These are phyloP conservation scores for Teratosphaeria pseudoeucalypti DNA, from an alignment of 2,329 filamentous ascomycete species.

Conservation along the genomic window DNA sequence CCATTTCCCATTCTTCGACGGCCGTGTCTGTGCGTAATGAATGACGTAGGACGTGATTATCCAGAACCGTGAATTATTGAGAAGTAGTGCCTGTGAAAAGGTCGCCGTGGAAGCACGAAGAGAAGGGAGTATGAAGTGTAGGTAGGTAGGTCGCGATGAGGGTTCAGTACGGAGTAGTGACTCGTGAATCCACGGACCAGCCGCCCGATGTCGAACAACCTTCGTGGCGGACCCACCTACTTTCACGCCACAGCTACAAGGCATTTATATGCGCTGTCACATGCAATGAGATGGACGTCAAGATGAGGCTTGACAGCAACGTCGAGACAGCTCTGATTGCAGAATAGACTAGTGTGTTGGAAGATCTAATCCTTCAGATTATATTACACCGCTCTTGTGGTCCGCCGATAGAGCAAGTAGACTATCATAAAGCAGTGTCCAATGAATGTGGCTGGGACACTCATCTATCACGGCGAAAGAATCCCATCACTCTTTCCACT, in stretches of 20 bases:
- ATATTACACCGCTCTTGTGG: background rate
- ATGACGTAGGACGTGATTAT: background rate
- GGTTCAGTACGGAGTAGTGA: background rate
- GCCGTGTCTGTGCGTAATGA: background rate
- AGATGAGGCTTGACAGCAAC: background rate
- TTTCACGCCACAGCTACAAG: background rate
- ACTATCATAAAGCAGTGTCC: no score
- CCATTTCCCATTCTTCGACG: background rate
- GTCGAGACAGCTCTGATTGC: background rate
- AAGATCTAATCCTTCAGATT: background rate
- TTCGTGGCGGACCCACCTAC: background rate
- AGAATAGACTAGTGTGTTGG: background rate
- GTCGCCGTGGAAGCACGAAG: background rate
- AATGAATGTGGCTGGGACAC: no score
- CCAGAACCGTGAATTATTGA: background rate
- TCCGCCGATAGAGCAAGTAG: background rate
- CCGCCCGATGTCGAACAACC: background rate
- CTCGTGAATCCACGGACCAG: background rate
- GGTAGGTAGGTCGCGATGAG: background rate
- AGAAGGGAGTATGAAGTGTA: background rate
- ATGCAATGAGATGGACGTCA: background rate
- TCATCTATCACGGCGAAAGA: background rate
- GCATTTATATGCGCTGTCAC: background rate
- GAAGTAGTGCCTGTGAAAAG: background rate
- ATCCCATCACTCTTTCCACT: conserved; percentile 24